Conservation (phyloP, 345 rosid species). For the Linum usitatissimum region DNA sequence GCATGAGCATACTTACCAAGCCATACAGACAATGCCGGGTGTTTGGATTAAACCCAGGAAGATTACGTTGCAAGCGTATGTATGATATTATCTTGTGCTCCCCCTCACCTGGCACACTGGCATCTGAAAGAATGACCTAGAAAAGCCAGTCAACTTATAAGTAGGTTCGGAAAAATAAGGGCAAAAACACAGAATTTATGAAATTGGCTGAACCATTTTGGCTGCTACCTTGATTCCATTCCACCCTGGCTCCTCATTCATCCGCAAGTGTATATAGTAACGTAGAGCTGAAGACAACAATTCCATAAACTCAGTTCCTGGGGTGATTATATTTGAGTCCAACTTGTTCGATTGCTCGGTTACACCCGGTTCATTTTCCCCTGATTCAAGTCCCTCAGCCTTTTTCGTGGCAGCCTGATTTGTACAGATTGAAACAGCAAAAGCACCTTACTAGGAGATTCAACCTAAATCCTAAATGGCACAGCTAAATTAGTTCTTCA, state of each 20-base stretch:
- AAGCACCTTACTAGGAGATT: not conserved
- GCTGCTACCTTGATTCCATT: constrained; percentile 19
- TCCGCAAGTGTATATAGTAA: constrained; percentile 21
- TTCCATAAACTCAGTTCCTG: constrained; percentile 33
- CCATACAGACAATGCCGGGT: constrained; percentile 31
- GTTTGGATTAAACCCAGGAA: constrained; percentile 28
- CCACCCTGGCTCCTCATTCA: constrained; percentile 24
- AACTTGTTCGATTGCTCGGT: not conserved
- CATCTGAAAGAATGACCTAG: constrained; percentile 31
- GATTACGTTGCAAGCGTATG: constrained; percentile 26
- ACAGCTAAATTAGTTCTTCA: not conserved
- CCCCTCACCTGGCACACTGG: constrained; percentile 30
- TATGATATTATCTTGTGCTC: constrained; percentile 33
- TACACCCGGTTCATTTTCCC: not conserved
- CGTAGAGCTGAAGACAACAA: constrained; percentile 23
- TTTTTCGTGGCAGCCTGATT: not conserved
- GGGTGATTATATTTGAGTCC: constrained; percentile 32
- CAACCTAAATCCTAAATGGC: not conserved
- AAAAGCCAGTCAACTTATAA: not conserved
- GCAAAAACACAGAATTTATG: not conserved
- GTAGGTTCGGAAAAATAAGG: constrained; percentile 2
- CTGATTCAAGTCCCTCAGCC: not conserved
- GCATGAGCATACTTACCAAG: constrained; percentile 15
- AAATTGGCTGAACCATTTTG: not conserved
- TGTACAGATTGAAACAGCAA: not conserved